A percentile compares a stretch with the other conserved stretches of the same genome.
phyloP scores from a whole-genome alignment of 2,329 filamentous ascomycete species.

The Hypoxylon sp. region DNA sequence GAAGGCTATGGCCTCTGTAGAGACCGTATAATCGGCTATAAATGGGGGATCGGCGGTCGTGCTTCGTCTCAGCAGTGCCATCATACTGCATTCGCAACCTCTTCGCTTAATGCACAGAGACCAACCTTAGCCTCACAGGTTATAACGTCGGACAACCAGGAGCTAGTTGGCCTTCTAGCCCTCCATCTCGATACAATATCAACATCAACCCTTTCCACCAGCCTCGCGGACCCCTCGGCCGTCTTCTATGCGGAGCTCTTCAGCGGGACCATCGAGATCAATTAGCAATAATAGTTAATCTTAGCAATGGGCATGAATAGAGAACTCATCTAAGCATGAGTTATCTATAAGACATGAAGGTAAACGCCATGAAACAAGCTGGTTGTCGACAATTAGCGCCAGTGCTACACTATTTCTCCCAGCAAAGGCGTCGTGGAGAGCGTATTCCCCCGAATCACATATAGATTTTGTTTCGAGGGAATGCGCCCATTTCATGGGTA shows the following conservation, averaged over 20 bases:
- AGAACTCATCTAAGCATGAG: neutral
- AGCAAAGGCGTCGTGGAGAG: neutral
- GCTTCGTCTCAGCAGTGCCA: neutral
- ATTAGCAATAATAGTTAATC: neutral
- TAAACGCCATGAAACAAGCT: neutral
- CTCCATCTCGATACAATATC: neutral
- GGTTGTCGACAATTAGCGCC: neutral
- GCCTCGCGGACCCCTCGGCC: conserved; percentile 2
- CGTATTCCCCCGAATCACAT: neutral
- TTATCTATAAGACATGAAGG: neutral
- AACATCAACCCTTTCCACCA: conserved; percentile 3
- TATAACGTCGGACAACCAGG: neutral
- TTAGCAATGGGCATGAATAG: neutral
- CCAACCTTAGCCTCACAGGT: neutral
- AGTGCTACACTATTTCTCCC: neutral
- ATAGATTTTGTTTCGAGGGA: too few species aligned
- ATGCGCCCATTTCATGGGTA: too few species aligned
- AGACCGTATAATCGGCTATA: neutral
- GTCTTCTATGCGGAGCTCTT: conserved; percentile 24
- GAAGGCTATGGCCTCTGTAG: neutral
- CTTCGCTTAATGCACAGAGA: neutral
- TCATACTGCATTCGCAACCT: neutral
- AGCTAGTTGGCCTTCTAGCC: neutral
- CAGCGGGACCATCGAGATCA: neutral
- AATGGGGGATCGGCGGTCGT: neutral